Conservation (phyloP, 2,329 filamentous ascomycete species). For the Sporothrix pseudoabietina region DNA sequence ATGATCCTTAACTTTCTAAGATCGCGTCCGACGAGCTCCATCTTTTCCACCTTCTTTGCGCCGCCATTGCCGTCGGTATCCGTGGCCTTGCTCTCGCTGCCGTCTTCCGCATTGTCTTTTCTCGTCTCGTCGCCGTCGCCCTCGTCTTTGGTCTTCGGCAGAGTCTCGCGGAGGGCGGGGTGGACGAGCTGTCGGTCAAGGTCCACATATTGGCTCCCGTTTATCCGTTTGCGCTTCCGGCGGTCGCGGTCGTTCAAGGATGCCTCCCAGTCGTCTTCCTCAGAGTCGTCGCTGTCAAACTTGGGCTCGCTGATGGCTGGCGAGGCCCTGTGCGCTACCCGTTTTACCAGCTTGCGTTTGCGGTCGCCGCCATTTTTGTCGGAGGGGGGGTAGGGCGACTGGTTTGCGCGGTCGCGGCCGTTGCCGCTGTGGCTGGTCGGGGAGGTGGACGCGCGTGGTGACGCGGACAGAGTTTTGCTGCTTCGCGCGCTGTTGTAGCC, state of each 20-base stretch:
- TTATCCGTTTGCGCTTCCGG: constrained; percentile 44
- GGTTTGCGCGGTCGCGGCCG: constrained; percentile 35
- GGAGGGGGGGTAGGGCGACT: constrained; percentile 41
- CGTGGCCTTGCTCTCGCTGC: constrained; percentile 32
- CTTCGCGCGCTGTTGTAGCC: constrained; percentile 45
- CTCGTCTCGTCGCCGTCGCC: constrained; percentile 36
- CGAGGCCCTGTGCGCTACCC: constrained; percentile 43
- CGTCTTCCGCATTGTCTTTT: constrained; percentile 40
- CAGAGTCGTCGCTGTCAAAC: constrained; percentile 54
- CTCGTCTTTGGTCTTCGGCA: constrained; percentile 34
- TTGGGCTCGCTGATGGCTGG: constrained; percentile 51
- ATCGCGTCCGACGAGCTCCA: constrained; percentile 38
- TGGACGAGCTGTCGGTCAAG: constrained; percentile 50
- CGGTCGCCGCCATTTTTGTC: constrained; percentile 37
- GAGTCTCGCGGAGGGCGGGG: constrained; percentile 46
- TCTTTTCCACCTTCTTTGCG: constrained; percentile 8
- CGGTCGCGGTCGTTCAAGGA: constrained; percentile 52
- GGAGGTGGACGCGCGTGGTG: constrained; percentile 36
- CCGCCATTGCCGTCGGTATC: not conserved
- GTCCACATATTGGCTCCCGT: constrained; percentile 31
- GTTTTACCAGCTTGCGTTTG: constrained; percentile 52
- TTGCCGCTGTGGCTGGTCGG: not conserved
- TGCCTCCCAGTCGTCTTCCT: constrained; percentile 55
- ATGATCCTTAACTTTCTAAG: constrained; percentile 53
- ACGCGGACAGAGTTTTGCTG: constrained; percentile 32